Evolutionary conservation across 345 rosid genomes (phyloP).

Genomic region (Acer yangbiense): DNA sequence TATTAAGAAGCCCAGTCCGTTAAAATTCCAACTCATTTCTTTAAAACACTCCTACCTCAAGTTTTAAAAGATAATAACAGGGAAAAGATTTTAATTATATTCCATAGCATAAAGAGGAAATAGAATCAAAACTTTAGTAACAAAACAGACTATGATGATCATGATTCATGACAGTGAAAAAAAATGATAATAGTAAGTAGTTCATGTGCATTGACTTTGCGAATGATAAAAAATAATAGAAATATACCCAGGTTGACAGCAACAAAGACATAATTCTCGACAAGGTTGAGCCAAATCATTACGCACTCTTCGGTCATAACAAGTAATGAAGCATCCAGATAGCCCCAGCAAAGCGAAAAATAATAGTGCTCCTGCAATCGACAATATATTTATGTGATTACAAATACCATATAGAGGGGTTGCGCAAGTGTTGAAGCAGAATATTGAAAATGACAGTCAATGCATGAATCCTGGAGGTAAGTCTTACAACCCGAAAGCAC

Average conservation of each 20-base stretch:
- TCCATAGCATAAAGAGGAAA: not conserved
- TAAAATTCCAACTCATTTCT: not conserved
- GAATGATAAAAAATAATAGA: not conserved
- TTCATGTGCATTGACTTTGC: not conserved
- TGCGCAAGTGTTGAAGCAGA: not conserved
- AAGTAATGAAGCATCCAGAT: constrained; percentile 97
- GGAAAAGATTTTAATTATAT: not conserved
- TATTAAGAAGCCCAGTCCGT: not conserved
- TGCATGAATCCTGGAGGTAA: not conserved
- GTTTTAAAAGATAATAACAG: not conserved
- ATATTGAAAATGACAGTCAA: not conserved
- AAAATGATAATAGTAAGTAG: constrained; percentile 2
- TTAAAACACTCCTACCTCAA: not conserved
- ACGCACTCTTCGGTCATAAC: constrained; percentile 97
- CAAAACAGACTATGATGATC: not conserved
- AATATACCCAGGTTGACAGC: constrained; percentile 96
- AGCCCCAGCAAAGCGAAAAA: constrained; percentile 98
- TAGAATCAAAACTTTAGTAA: not conserved
- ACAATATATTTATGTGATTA: constrained; percentile 14
- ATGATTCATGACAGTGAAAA: not conserved
- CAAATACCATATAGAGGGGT: not conserved
- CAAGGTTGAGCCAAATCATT: constrained; percentile 98
- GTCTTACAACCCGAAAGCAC: not conserved
- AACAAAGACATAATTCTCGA: constrained; percentile 95
- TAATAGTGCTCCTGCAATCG: constrained; percentile 76